A percentile compares a stretch with the other conserved stretches of the same genome.
These are phyloP conservation scores for Chaetomiaceae sp. DNA, from an alignment of 2,329 filamentous ascomycete species.

Conservation along the genomic window DNA sequence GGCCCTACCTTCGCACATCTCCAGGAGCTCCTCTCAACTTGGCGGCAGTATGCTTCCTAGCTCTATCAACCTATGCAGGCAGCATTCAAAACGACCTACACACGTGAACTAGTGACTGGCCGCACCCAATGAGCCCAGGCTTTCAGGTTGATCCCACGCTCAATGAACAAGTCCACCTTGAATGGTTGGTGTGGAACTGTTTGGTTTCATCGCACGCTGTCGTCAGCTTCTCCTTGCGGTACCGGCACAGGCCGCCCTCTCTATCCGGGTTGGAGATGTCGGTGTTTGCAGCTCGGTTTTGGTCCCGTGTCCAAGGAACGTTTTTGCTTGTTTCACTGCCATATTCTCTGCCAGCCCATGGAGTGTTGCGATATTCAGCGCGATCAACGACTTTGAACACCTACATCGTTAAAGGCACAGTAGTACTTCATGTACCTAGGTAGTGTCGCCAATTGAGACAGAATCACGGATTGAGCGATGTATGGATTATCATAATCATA, in stretches of 20 bases:
- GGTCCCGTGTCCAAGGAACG: conserved; percentile 11
- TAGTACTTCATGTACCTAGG: no score
- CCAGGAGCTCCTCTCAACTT: conserved; percentile 10
- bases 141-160: conserved; percentile 14
- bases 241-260: conserved; percentile 45
- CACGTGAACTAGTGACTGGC: conserved; percentile 14
- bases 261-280: conserved; percentile 14
- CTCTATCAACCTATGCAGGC: no score
- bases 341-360: conserved; percentile 4
- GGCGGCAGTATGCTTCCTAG: neutral
- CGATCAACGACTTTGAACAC: no score
- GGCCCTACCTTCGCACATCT: conserved; percentile 10
- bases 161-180: conserved; percentile 15
- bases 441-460: no score
- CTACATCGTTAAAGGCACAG: no score
- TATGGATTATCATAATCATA: no score
- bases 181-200: conserved; percentile 42
- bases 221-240: conserved; percentile 53
- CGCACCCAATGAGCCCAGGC: conserved; percentile 14
- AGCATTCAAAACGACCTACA: conserved; percentile 9
- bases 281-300: conserved; percentile 6
- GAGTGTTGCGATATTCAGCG: no score
- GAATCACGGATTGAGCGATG: no score
- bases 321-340: conserved; percentile 5
- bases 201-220: conserved; percentile 57